These are phyloP conservation scores for Juglanconis oblonga DNA, from an alignment of 2,329 filamentous ascomycete genomes.

Conservation along the genomic window DNA sequence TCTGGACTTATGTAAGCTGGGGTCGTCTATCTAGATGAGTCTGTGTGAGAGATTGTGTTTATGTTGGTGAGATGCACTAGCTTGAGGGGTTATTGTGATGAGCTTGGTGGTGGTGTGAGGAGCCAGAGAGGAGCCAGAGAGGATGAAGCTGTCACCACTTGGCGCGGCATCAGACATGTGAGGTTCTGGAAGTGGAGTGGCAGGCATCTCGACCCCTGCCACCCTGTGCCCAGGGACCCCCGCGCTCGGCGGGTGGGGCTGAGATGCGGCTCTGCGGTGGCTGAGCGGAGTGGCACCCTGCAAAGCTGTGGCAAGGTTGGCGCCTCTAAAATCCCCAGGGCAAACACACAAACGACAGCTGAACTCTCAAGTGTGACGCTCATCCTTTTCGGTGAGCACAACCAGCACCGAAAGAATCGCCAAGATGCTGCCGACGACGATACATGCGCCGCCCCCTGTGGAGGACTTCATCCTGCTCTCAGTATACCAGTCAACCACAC, in stretches of 20 bases:
- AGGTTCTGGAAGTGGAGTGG: neutral
- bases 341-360: too few relatives aligned
- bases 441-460: conserved; percentile 53
- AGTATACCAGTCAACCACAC: conserved; percentile 71
- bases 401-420: neutral
- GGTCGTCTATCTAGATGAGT: neutral
- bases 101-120: neutral
- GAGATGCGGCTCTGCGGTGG: neutral
- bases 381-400: conserved; percentile 9
- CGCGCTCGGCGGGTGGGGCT: neutral
- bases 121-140: too few relatives aligned
- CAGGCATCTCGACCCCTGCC: neutral
- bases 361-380: neutral
- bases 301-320: too few relatives aligned
- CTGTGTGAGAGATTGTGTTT: neutral
- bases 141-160: neutral
- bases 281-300: neutral
- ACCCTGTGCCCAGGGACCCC: too few relatives aligned
- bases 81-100: neutral
- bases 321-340: neutral
- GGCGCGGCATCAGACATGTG: neutral
- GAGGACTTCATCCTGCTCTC: conserved; percentile 62
- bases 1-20: conserved; percentile 20
- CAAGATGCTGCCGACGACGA: conserved; percentile 49
- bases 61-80: neutral